phyloP scores from a whole-genome alignment of 805 yeast species.

The Candida insectalens region DNA sequence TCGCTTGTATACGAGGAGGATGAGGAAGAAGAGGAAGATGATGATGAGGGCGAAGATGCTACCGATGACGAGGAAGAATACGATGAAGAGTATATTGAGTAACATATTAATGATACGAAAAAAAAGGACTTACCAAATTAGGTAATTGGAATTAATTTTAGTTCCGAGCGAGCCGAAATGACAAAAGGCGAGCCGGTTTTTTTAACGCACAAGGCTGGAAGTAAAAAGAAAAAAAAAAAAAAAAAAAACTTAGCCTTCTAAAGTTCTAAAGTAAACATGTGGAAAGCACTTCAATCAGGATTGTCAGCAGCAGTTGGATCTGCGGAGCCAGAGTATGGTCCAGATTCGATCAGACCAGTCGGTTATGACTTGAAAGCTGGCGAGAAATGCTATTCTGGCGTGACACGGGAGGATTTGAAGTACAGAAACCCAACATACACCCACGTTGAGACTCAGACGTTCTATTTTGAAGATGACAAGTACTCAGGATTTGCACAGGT shows the following conservation, averaged over 20 bases:
- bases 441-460: slow-evolving; percentile 92
- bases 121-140: too few relatives aligned
- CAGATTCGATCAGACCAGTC: slow-evolving; percentile 84
- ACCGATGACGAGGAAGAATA: slow-evolving; percentile 14
- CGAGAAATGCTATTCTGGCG: slow-evolving; percentile 47
- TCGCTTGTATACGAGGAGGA: slow-evolving; percentile 26
- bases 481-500: slow-evolving; percentile 85
- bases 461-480: slow-evolving; percentile 64
- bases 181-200: not conserved
- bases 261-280: slow-evolving; percentile 12
- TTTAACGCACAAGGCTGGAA: not conserved
- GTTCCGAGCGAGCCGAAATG: not conserved
- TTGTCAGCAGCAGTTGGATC: slow-evolving; percentile 93
- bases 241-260: not conserved
- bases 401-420: slow-evolving; percentile 57
- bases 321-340: slow-evolving; percentile 95
- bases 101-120: slow-evolving; percentile 7
- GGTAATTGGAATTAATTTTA: too few relatives aligned
- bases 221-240: not conserved
- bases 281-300: slow-evolving; percentile 26
- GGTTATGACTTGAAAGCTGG: slow-evolving; percentile 40
- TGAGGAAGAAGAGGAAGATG: slow-evolving; percentile 19
- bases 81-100: slow-evolving; percentile 9
- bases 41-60: slow-evolving; percentile 14
- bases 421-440: slow-evolving; percentile 74